phyloP scores from a whole-genome alignment of 2,329 filamentous ascomycete genomes.

The Colletotrichum sp. region DNA sequence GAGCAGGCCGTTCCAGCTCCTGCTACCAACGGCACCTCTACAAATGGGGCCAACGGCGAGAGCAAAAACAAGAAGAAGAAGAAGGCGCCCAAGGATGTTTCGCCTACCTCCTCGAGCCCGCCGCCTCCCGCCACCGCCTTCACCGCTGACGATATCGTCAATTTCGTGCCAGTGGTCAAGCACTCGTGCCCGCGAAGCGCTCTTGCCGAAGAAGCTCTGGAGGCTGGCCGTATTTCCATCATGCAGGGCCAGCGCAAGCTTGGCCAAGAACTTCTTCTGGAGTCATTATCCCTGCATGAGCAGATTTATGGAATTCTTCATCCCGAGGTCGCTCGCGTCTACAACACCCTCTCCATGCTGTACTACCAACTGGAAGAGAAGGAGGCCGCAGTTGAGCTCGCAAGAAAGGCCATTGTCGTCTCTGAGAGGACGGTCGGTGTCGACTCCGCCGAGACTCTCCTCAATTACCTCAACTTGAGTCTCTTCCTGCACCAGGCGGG shows the following conservation, averaged over 20 bases:
- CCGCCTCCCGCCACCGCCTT: constrained; percentile 57
- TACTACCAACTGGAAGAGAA: constrained; percentile 99
- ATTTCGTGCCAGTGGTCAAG: constrained; percentile 93
- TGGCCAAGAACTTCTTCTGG: constrained; percentile 93
- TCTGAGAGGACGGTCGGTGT: constrained; percentile 93
- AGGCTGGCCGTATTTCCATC: constrained; percentile 95
- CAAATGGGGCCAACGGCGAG: constrained; percentile 48
- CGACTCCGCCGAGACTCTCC: constrained; percentile 90
- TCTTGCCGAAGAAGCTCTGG: constrained; percentile 92
- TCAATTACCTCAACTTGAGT: constrained; percentile 95
- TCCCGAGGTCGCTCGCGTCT: constrained; percentile 93
- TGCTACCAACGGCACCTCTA: constrained; percentile 29
- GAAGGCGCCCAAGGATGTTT: constrained; percentile 51
- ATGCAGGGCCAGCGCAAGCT: constrained; percentile 94
- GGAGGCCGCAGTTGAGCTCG: constrained; percentile 91
- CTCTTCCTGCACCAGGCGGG: constrained; percentile 92
- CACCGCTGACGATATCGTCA: constrained; percentile 82
- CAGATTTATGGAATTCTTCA: constrained; percentile 98
- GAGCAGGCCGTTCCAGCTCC: constrained; percentile 37
- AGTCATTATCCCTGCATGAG: constrained; percentile 94
- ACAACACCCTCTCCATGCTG: constrained; percentile 92
- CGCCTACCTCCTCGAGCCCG: constrained; percentile 45
- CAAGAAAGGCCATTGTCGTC: constrained; percentile 95
- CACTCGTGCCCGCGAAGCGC: constrained; percentile 90
- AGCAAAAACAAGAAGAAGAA: constrained; percentile 69